Base-by-base conservation (phyloP, 176 grass and related monocot genomes). In the Microstegium vimineum region DNA sequence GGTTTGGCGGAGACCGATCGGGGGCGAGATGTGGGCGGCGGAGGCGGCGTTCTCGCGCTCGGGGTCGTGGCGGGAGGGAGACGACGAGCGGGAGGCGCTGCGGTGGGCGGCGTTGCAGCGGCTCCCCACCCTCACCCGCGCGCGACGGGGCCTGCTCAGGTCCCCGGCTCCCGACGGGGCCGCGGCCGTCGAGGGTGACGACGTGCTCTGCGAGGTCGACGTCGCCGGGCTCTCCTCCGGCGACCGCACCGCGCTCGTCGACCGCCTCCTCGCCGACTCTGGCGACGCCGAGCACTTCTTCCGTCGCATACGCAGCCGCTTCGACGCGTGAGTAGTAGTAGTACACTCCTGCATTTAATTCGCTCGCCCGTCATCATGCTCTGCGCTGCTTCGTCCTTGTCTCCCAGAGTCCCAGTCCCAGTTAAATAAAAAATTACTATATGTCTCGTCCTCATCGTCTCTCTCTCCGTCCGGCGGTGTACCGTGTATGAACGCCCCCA, bases 221-320 rank as follows among this genome's bases (percentile, higher is more conserved):
- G 89, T 98, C 80, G 81, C 89, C 17, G 66, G 83, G 16, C 83
- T 98, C 76, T 90, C 84, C 73, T 85, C 75, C 68, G 91, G 91
- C 61, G 93, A 98, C 67, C 84, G 90, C 74, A 98, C 96, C 30
- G 89, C 76, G 23, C 87, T 98, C 76, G 88, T 98, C 82, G 93
- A 98, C 83, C 86, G 96, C n/a, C 85, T 98, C 46, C 76, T 98
- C 73, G 80, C 76, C 20, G 96, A 99, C 86, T 88, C 92, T 16
- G 85, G 85, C 27, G 93, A 93, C 71, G 71, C 89, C 38, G 93
- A 93, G 80, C 87, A 86, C 82, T 99, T 95, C 90, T 99, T 99
- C 84, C 87, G 80, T 5, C 90, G 93, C 78, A 99, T 99, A n/a
- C 96, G 96, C 32, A 43, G 77, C 67, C 89, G 96, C 80, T 98